Conservation (phyloP, 768 basidiomycete species). For the Trametes gibbosa region DNA sequence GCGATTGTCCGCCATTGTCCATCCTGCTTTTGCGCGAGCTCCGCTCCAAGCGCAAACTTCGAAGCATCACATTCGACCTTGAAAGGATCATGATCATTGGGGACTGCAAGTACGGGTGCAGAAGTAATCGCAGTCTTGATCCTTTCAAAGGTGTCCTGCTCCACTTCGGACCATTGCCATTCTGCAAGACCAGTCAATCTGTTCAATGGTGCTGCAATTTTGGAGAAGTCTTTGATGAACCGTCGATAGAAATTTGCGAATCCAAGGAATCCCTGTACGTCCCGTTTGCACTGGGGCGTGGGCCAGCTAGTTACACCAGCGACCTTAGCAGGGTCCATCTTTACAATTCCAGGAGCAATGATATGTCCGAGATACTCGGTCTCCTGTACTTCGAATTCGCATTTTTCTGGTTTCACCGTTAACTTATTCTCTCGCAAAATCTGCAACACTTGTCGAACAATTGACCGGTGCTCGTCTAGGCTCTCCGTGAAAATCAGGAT, state of each 20-base stretch:
- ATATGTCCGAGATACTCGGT: constrained; percentile 34
- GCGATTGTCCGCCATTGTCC: constrained; percentile 14
- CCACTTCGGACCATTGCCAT: not conserved
- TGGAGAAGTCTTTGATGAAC: constrained; percentile 29
- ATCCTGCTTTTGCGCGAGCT: constrained; percentile 21
- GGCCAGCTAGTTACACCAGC: constrained; percentile 29
- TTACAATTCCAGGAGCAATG: constrained; percentile 17
- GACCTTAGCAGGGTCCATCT: constrained; percentile 33
- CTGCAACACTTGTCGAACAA: constrained; percentile 23
- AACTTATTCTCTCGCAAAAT: constrained; percentile 29
- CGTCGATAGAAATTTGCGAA: constrained; percentile 29
- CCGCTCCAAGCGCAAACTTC: constrained; percentile 19
- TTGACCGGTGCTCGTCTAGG: constrained; percentile 21
- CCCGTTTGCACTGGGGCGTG: constrained; percentile 9
- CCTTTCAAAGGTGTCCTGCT: not conserved
- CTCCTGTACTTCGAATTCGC: constrained; percentile 28
- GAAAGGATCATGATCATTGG: constrained; percentile 6
- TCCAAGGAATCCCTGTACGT: constrained; percentile 26
- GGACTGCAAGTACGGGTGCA: constrained; percentile 1
- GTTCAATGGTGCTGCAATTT: constrained; percentile 20
- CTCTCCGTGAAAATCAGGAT: constrained; percentile 39
- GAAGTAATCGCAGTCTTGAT: not conserved
- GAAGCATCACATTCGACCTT: constrained; percentile 18
- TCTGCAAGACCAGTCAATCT: not conserved
- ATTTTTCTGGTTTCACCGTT: constrained; percentile 37